phyloP scores from a whole-genome alignment of 306 rosid genomes.

The Cercis canadensis region DNA sequence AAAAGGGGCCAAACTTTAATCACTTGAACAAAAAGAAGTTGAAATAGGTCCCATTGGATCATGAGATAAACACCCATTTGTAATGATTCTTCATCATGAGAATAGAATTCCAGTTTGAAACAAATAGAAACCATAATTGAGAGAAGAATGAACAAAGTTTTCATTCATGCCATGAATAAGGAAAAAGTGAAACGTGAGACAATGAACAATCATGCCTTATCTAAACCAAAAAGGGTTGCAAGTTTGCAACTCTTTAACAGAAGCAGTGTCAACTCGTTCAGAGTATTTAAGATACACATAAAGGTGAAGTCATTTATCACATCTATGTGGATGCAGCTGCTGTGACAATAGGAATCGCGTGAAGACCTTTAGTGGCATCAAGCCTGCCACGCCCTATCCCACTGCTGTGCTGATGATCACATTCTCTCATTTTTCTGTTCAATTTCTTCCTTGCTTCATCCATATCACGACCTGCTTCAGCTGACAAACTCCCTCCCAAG shows the following conservation, averaged over 20 bases:
- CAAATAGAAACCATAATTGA: constrained; percentile 12
- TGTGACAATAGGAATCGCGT: constrained; percentile 48
- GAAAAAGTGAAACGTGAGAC: not conserved
- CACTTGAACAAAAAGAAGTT: too few species aligned
- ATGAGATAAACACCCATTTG: too few species aligned
- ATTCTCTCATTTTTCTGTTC: constrained; percentile 49
- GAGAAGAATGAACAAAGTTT: not conserved
- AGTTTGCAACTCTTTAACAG: constrained; percentile 67
- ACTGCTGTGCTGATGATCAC: constrained; percentile 51
- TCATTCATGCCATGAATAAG: not conserved
- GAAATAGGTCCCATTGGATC: too few species aligned
- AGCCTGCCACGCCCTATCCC: constrained; percentile 69
- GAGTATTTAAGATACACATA: constrained; percentile 32
- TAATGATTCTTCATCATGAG: constrained; percentile 1
- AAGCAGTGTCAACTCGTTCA: constrained; percentile 37
- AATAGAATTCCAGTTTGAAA: constrained; percentile 21
- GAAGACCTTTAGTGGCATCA: constrained; percentile 47
- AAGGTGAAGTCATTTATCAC: constrained; percentile 36
- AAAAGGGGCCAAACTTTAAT: too few species aligned
- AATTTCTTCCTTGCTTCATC: constrained; percentile 51
- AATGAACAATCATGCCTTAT: constrained; percentile 5
- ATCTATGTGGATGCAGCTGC: constrained; percentile 60
- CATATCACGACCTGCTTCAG: constrained; percentile 31
- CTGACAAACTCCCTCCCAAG: constrained; percentile 29
- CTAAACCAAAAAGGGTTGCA: constrained; percentile 50